Base-by-base conservation (phyloP, 75 land plant genomes). In the Pinus tabuliformis region DNA sequence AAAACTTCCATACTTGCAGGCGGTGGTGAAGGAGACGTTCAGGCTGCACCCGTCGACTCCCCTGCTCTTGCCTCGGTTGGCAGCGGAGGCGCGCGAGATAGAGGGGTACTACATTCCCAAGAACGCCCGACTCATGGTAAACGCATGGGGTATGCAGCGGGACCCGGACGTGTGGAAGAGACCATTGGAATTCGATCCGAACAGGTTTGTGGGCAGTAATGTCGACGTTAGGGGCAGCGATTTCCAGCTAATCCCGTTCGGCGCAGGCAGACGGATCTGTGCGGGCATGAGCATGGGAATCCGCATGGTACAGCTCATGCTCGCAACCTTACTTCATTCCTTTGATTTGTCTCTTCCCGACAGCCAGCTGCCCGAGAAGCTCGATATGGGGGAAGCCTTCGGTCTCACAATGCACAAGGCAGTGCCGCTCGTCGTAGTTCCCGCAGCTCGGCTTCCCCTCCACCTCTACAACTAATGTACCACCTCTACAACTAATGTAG, bases 11-110 rank as follows among this genome's bases (percentile, higher is more conserved):
- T 82, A 77, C 76, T 68, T 92, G 68, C 81, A 81, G 42, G 92
- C 90, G 73, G 58, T 90, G 6, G 54, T 89, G 64, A 92, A 92
- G 78, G 92, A 92, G 77, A 81, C 79, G 37, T 86, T 92, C 76
- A 85, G 92, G 5, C 78, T 92, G 78, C 94, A 92, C 81, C 94
- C 94, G 3, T 81, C 92, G 4, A 82, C 85, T 15, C 90, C 94
- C 0, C 85, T 92, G 54, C 88, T 91, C 56, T 83, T 91, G 4
- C 92, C 94, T 0, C 84, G 86, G 5, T 71, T 77, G 33, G 85
- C 88, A 2, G 5, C 80, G 33, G 88, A 85, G 20, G 70, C 63
- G 60, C 83, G 83, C 74, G 85, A 85, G 58, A 78, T 90, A 74
- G 75, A 78, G 59, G 94, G 86, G 72, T 90, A 85, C 85, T 61